These are phyloP conservation scores for Tricholoma furcatifolium DNA, from an alignment of 768 basidiomycete genomes.

Conservation along the genomic window DNA sequence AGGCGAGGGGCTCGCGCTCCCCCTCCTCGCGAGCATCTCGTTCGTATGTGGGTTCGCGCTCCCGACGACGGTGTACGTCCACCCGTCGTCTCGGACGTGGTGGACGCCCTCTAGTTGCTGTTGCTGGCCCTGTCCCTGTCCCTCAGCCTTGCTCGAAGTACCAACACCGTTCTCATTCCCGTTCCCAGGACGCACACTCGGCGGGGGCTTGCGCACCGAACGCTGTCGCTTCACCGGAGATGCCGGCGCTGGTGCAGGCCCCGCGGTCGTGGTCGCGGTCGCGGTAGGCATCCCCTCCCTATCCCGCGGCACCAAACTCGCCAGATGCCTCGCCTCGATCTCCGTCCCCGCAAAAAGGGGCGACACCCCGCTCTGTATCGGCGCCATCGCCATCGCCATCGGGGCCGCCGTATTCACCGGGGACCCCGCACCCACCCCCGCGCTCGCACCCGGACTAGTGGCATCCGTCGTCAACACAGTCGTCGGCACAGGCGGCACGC, in stretches of 20 bases:
- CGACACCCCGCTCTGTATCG: neutral
- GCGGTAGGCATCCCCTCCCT: too few species aligned
- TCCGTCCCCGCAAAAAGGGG: conserved; percentile 1
- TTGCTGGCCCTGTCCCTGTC: too few species aligned
- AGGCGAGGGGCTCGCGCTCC: neutral
- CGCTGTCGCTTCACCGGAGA: neutral
- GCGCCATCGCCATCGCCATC: neutral
- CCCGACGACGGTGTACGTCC: neutral
- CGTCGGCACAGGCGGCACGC: neutral
- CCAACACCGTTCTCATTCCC: neutral
- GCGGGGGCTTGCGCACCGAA: neutral
- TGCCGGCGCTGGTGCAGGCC: neutral
- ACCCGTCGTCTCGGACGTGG: neutral
- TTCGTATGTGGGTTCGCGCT: neutral
- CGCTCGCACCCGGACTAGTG: too few species aligned
- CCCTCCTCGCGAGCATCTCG: neutral
- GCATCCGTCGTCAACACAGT: neutral
- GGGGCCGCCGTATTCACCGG: too few species aligned
- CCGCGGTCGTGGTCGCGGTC: neutral
- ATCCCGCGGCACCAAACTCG: neutral
- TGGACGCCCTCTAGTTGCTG: too few species aligned
- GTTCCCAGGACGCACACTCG: neutral
- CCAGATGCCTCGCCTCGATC: neutral
- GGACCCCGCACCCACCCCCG: too few species aligned
- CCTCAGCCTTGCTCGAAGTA: too few species aligned